Conservation (phyloP, 306 rosid genomes). For the Myrica gale region DNA sequence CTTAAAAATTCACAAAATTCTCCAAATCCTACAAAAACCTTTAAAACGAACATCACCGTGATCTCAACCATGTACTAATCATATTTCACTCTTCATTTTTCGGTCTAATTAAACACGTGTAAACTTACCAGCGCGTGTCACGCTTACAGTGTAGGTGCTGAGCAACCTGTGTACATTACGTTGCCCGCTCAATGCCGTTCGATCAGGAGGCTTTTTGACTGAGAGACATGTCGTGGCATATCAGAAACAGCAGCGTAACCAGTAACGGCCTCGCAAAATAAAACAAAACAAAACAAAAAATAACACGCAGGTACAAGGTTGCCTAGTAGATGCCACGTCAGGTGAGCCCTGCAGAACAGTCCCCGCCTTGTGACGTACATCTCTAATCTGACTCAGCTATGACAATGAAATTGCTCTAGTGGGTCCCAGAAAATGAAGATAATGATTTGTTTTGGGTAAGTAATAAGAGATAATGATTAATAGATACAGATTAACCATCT, state of each 20-base stretch:
- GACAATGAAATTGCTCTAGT: not conserved
- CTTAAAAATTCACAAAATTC: no score
- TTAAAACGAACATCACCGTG: no score
- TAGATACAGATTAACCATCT: not conserved
- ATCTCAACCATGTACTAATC: no score
- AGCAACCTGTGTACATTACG: no score
- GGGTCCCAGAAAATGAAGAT: slow-evolving; percentile 22
- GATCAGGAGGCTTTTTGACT: no score
- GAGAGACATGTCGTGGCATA: not conserved
- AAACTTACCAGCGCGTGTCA: not conserved
- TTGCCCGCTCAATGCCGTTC: no score
- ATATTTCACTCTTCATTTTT: not conserved
- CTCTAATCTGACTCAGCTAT: slow-evolving; percentile 48
- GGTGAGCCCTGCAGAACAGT: slow-evolving; percentile 15
- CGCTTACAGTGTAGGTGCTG: not conserved
- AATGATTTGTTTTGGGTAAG: no score
- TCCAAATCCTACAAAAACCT: no score
- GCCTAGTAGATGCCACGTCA: slow-evolving; percentile 52
- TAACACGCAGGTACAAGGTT: slow-evolving; percentile 22
- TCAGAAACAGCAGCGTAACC: not conserved
- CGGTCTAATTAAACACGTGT: not conserved
- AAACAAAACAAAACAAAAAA: no score
- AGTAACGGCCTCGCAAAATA: not conserved
- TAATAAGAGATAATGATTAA: no score
- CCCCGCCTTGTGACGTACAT: slow-evolving; percentile 38